phyloP scores from a whole-genome alignment of 345 rosid species.

The Eucalyptus regnans region DNA sequence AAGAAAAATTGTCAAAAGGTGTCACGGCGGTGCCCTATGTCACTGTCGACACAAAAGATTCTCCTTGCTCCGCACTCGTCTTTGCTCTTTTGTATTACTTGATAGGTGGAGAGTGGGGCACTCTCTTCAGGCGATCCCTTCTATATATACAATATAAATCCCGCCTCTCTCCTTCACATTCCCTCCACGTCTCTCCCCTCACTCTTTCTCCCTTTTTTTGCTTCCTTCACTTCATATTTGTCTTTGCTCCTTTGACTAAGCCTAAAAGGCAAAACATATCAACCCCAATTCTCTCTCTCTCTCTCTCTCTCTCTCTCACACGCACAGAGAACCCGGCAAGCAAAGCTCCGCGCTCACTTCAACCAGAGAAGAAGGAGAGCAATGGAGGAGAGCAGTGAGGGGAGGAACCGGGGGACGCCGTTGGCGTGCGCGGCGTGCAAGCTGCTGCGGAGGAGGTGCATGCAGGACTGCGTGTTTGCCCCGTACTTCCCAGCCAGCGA shows the following conservation, averaged over 20 bases:
- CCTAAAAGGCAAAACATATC: not conserved
- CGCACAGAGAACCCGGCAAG: not conserved
- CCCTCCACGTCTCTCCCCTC: not conserved
- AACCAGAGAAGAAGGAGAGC: not conserved
- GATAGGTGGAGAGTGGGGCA: not conserved
- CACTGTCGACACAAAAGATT: not conserved
- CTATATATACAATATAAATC: not conserved
- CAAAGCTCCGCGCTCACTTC: not conserved
- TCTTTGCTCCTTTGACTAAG: not conserved
- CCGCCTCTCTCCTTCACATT: not conserved
- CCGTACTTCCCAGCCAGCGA: conserved; percentile 90
- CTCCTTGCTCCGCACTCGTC: not conserved
- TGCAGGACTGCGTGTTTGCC: conserved; percentile 69
- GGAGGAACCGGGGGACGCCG: conserved; percentile 39
- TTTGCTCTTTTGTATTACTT: not conserved
- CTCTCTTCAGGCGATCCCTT: not conserved
- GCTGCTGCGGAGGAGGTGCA: conserved; percentile 79
- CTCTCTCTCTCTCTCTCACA: too few species aligned
- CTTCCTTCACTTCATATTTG: not conserved
- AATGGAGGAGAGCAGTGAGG: not conserved
- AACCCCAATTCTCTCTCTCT: not conserved
- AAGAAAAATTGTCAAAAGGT: not conserved
- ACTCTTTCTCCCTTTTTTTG: not conserved
- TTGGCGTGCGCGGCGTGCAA: conserved; percentile 92
- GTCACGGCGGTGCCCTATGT: not conserved